Percentiles rank a stretch among this genome's conserved stretches.
phyloP scores from a whole-genome alignment of 2,329 filamentous ascomycete genomes.

The Paramyrothecium roridum region DNA sequence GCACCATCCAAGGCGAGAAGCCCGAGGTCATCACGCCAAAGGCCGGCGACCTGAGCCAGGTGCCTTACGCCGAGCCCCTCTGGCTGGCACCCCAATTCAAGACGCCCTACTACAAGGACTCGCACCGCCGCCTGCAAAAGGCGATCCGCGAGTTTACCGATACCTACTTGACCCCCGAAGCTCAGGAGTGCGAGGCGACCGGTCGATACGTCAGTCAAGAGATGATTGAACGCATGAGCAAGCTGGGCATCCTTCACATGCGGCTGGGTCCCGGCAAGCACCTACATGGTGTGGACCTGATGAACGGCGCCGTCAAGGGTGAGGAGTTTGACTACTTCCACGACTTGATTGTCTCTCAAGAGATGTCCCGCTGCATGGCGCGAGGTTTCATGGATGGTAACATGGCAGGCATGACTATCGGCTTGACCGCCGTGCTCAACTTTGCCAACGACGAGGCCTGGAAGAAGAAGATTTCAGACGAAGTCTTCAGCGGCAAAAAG shows the following conservation, averaged over 20 bases:
- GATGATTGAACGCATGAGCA: slow-evolving; percentile 76
- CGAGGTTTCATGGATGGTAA: slow-evolving; percentile 85
- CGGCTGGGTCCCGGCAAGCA: slow-evolving; percentile 80
- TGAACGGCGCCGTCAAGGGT: slow-evolving; percentile 68
- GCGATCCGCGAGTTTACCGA: slow-evolving; percentile 74
- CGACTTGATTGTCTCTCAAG: slow-evolving; percentile 73
- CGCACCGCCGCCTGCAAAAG: slow-evolving; percentile 64
- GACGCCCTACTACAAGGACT: slow-evolving; percentile 77
- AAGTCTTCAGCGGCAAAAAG: slow-evolving; percentile 77
- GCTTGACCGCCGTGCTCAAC: slow-evolving; percentile 75
- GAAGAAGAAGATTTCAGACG: slow-evolving; percentile 64
- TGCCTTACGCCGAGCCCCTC: slow-evolving; percentile 82
- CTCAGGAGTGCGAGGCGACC: slow-evolving; percentile 70
- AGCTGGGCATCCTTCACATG: slow-evolving; percentile 73
- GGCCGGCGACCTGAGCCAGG: slow-evolving; percentile 68
- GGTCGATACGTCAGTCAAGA: slow-evolving; percentile 69
- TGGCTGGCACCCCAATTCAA: slow-evolving; percentile 79
- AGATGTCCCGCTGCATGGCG: slow-evolving; percentile 67
- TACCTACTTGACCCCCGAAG: slow-evolving; percentile 67
- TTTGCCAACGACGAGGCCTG: slow-evolving; percentile 68
- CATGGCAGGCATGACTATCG: slow-evolving; percentile 83
- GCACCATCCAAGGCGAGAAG: slow-evolving; percentile 71
- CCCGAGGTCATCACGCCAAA: slow-evolving; percentile 68
- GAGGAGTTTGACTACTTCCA: slow-evolving; percentile 88
- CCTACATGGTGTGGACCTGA: slow-evolving; percentile 65